Base-by-base conservation (phyloP, 345 rosid species). In the Clausena lansium region DNA sequence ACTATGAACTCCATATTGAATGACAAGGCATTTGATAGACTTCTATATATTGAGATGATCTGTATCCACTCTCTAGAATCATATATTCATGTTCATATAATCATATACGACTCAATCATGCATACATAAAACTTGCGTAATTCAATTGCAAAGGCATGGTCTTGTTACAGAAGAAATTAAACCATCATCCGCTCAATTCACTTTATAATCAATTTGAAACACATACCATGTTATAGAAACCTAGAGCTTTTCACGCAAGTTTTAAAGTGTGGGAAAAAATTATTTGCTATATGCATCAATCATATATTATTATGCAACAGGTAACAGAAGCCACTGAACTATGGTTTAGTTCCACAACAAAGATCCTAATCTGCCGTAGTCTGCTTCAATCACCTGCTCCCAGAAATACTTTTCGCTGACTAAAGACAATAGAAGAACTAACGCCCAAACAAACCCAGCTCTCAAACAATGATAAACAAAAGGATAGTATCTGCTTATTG, bases 401-500 rank as follows among this genome's bases (percentile, higher is more conserved):
- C 35, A 7, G 38, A 24, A 7, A 35, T n/a, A 14, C 0, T 4
- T 36, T 24, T 57, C 32, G 4, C 47, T 6, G 14, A 32, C 35
- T 24, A 35, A 59, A 36, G 60, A 24, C 30, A 9, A 3, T 22
- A 38, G 32, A 17, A 11, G 38, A 24, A 50, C 36, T 2, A 70
- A 30, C 57, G 14, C 38, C 8, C 33, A 11, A 71, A n/a, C 10
- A 8, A 24, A 19, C 70, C 61, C 70, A 30, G 70, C 50, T 50
- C 38, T 55, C 57, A 70, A 22, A 80, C 67, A 28, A 28, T 36
- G 58, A 24, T 3, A 47, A 71, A 57, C 30, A 35, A 57, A 66
- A 74, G 13, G 62, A 76, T 32, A 50, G 50, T 13, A 50, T 59
- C 70, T 15, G 52, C 76, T 39, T 25, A 62, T 68, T 74, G 73